These are phyloP conservation scores for Candida tibetensis DNA, from an alignment of 805 yeast genomes.

Conservation along the genomic window DNA sequence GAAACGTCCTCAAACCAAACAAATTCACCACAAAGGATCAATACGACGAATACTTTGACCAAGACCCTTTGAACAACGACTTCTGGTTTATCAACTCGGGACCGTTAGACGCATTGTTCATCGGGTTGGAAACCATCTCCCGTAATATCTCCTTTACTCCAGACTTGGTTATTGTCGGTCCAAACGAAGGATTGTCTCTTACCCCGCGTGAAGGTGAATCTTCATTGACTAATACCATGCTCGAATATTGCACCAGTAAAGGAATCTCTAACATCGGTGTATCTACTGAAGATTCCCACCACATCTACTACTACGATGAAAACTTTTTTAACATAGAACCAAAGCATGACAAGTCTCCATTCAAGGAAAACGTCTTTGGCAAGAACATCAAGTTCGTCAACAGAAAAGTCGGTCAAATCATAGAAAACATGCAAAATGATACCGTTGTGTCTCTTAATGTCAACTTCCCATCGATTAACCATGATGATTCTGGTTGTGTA, in stretches of 20 bases:
- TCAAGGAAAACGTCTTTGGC: constrained; percentile 20
- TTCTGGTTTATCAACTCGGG: constrained; percentile 34
- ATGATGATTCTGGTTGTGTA: constrained; percentile 19
- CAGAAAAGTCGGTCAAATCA: constrained; percentile 18
- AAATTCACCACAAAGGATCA: not conserved
- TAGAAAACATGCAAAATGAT: constrained; percentile 13
- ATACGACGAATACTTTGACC: constrained; percentile 22
- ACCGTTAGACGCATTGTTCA: constrained; percentile 23
- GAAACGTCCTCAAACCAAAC: constrained; percentile 12
- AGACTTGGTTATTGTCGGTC: constrained; percentile 35
- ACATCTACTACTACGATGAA: constrained; percentile 35
- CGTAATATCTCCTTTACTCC: constrained; percentile 25
- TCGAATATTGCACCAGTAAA: constrained; percentile 14
- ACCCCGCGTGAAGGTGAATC: constrained; percentile 7
- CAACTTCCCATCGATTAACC: constrained; percentile 30
- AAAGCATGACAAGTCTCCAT: constrained; percentile 8
- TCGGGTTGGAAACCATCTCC: constrained; percentile 26
- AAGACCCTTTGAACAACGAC: constrained; percentile 31
- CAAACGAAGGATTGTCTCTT: constrained; percentile 26
- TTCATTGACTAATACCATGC: constrained; percentile 13
- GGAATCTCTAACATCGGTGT: constrained; percentile 21
- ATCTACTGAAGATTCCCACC: constrained; percentile 24
- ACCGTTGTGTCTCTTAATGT: constrained; percentile 17
- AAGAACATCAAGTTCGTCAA: constrained; percentile 26
- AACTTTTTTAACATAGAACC: constrained; percentile 18